These are phyloP conservation scores for Madurella mycetomatis DNA, from an alignment of 2,329 filamentous ascomycete species.

Conservation along the genomic window DNA sequence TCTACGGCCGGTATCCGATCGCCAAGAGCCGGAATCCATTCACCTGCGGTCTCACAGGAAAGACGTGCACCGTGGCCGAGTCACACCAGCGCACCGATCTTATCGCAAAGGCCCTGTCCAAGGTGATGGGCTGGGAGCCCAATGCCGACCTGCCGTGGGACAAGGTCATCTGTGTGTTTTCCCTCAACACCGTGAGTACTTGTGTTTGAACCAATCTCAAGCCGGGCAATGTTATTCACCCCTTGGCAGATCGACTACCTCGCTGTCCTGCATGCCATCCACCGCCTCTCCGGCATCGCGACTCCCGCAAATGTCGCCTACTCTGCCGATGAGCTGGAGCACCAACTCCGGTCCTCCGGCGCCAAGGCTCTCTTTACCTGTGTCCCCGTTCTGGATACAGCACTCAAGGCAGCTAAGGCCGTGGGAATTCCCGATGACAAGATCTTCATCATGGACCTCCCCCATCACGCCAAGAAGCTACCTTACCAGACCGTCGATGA, in stretches of 20 bases:
- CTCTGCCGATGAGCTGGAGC: constrained; percentile 62
- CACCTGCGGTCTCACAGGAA: constrained; percentile 70
- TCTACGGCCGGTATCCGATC: constrained; percentile 61
- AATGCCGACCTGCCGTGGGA: constrained; percentile 74
- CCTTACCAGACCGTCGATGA: constrained; percentile 63
- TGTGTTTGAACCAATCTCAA: not conserved
- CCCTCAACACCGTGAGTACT: constrained; percentile 66
- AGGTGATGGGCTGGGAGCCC: constrained; percentile 66
- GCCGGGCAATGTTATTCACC: not conserved
- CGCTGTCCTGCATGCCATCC: constrained; percentile 67
- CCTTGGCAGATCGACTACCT: constrained; percentile 64
- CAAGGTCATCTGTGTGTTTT: constrained; percentile 71
- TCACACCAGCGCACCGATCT: constrained; percentile 62
- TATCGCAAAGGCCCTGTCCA: constrained; percentile 63
- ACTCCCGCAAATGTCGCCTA: constrained; percentile 74
- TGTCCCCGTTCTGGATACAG: constrained; percentile 58
- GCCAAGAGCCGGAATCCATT: constrained; percentile 64
- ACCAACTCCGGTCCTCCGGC: constrained; percentile 65
- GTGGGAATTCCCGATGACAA: constrained; percentile 58
- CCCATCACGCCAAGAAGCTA: constrained; percentile 47
- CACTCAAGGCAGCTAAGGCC: constrained; percentile 60
- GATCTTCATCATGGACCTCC: constrained; percentile 66
- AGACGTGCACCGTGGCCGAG: constrained; percentile 59
- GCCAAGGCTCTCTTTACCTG: constrained; percentile 71
- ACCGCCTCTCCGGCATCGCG: constrained; percentile 68